Evolutionary conservation across 2,329 filamentous ascomycete genomes (phyloP).

Genomic region (Rhynchosporium graminicola): DNA sequence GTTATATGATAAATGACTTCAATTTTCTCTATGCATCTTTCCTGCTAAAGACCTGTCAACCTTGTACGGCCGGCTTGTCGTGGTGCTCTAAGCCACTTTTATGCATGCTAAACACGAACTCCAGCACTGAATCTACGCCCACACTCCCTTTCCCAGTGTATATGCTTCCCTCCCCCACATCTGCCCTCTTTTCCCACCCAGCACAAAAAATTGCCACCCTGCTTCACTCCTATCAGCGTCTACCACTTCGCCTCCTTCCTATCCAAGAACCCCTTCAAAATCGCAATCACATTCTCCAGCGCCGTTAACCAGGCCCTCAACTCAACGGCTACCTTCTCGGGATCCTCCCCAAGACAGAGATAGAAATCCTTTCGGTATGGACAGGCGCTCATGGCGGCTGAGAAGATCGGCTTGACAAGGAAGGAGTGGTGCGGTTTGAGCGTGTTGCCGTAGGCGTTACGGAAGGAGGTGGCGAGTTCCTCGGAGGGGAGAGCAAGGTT

Average conservation of each 20-base stretch:
- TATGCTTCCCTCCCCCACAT: background rate
- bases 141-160: background rate
- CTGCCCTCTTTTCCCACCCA: background rate
- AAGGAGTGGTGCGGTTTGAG: conserved; percentile 92
- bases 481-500: conserved; percentile 69
- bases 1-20: background rate
- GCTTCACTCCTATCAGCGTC: conserved; percentile 2
- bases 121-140: background rate
- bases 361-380: conserved; percentile 96
- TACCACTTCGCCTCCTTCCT: conserved; percentile 50
- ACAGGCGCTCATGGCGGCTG: conserved; percentile 86
- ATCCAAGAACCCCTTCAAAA: conserved; percentile 66
- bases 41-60: background rate
- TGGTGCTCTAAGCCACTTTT: background rate
- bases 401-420: conserved; percentile 89
- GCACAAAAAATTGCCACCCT: background rate
- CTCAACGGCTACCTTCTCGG: conserved; percentile 61
- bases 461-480: conserved; percentile 87
- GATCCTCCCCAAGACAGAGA: conserved; percentile 73
- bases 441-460: conserved; percentile 77
- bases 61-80: background rate
- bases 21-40: conserved; percentile 1
- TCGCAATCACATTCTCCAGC: conserved; percentile 75
- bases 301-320: conserved; percentile 73
- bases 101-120: conserved; percentile 9